Evolutionary conservation across 139 green algal genomes (phyloP).

Genomic region (Coelastrella sp.): DNA sequence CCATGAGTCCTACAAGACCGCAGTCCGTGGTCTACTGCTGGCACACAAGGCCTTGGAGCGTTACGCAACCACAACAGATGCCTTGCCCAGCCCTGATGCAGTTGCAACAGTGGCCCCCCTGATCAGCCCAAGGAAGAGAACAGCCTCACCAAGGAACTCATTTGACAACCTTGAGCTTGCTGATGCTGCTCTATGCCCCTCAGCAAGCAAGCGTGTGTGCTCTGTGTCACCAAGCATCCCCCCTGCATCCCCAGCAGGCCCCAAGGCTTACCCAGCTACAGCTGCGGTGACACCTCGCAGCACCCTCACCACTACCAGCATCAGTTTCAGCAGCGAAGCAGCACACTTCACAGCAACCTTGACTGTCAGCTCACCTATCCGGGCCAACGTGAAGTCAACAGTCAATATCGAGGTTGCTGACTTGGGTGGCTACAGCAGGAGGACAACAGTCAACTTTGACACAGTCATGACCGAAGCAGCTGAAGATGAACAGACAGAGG

Average conservation of each 20-base stretch:
- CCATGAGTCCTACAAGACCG: conserved; percentile 38
- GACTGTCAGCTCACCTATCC: conserved; percentile 18
- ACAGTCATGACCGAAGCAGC: neutral
- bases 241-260: neutral
- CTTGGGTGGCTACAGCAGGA: neutral
- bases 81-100: neutral
- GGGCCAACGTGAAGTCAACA: neutral
- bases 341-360: conserved; percentile 29
- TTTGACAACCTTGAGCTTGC: neutral
- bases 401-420: conserved; percentile 19
- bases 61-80: neutral
- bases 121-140: neutral
- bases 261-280: neutral
- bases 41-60: conserved; percentile 39
- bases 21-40: conserved; percentile 49
- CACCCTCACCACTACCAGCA: conserved; percentile 2
- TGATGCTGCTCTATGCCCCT: neutral
- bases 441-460: conserved; percentile 9
- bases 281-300: neutral
- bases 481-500: neutral
- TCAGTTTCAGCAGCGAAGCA: conserved; percentile 39
- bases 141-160: neutral
- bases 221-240: neutral
- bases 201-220: neutral
- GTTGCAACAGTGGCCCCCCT: neutral